Percentiles rank a stretch among this genome's conserved stretches.
Conservation (phyloP, 495 filamentous ascomycete genomes). For the Clavariopsis aquatica region DNA sequence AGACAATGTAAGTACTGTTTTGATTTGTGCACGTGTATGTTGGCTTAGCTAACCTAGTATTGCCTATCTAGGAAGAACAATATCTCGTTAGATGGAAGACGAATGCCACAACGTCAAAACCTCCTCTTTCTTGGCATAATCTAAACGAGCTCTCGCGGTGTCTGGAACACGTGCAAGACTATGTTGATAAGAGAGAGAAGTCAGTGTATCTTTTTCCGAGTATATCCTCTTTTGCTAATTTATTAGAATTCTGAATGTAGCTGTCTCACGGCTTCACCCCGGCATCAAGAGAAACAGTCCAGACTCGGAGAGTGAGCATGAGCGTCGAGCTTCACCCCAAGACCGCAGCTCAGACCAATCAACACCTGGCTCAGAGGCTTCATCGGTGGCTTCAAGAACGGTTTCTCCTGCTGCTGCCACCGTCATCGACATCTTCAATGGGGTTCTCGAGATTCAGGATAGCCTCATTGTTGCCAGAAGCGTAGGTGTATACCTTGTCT, state of each 20-base stretch:
- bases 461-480: constrained; percentile 35
- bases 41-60: constrained; percentile 29
- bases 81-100: constrained; percentile 45
- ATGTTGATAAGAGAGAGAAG: constrained; percentile 38
- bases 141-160: constrained; percentile 39
- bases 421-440: constrained; percentile 40
- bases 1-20: constrained; percentile 20
- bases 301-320: constrained; percentile 21
- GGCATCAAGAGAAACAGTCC: constrained; percentile 41
- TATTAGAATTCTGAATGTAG: constrained; percentile 1
- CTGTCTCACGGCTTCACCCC: not conserved
- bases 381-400: constrained; percentile 16
- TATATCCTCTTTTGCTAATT: not conserved
- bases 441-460: constrained; percentile 35
- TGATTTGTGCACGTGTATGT: not conserved
- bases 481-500: constrained; percentile 10
- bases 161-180: constrained; percentile 43
- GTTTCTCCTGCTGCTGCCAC: not conserved
- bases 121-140: constrained; percentile 44
- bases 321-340: constrained; percentile 28
- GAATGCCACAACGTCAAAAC: not conserved
- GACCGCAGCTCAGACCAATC: constrained; percentile 5
- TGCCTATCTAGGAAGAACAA: constrained; percentile 40
- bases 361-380: constrained; percentile 13
- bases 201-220: constrained; percentile 5